Base-by-base conservation (phyloP, 2,329 filamentous ascomycete species). In the Botrytis aclada region DNA sequence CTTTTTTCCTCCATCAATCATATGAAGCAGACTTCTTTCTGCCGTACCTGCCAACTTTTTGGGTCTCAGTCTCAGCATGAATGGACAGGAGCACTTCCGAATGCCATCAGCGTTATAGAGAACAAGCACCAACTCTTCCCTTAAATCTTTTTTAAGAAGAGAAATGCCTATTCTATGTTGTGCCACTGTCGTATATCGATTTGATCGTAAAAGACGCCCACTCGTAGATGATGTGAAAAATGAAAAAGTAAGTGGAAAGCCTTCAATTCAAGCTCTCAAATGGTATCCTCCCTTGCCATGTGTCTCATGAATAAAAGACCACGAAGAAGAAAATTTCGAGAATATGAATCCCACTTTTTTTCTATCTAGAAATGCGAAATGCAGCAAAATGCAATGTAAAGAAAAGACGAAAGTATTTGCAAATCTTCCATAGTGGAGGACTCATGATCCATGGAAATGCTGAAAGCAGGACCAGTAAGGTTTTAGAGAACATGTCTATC, bases 61-160 rank as follows among this genome's bases (percentile, higher is more conserved):
- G 41, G 58, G 58, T 67, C 61, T 69, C 62, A 67, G 70, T 69
- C 75, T 76, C 77, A 75, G 76, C 76, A 74, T 78, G 75, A 77
- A 80, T 81, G 80, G 79, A 78, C 79, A 79, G 79, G 80, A 81
- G 80, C 80, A 81, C 80, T 81, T 81, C 80, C 80, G 76, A 80
- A 77, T 80, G 78, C 80, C 80, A 81, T 80, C 78, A 78, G 79
- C 79, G 77, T 76, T 73, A 75, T 74, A 75, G 76, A 75, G 73
- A 71, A 75, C 71, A 72, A 72, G 71, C 71, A 72, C 62, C 70
- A 77, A 54, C 43, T 78, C 73, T 71, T 74, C 74, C 73, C 74
- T 75, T 76, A 72, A 54, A 60, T 56, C 56, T 75, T 60, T 58
- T 75, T 62, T 69, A 70, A 76, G 74, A 74, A 74, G 74, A 70